A percentile compares a stretch with the other conserved stretches of the same genome.
phyloP scores from a whole-genome alignment of 768 basidiomycete species.

The Lactifluus hygrophoroides region DNA sequence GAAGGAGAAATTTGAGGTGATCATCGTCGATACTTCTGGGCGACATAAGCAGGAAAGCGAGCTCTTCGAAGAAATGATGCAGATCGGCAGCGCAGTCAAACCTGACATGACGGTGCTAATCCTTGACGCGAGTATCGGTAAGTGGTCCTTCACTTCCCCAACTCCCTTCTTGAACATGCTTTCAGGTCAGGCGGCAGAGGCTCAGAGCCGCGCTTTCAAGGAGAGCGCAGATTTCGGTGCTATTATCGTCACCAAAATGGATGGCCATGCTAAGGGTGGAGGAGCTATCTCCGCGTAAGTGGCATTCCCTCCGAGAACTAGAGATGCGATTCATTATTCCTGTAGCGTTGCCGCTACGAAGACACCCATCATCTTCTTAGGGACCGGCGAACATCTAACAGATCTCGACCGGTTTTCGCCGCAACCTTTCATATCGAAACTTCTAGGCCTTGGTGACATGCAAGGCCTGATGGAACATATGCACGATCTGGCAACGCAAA shows the following conservation, averaged over 20 bases:
- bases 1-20: constrained; percentile 96
- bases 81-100: constrained; percentile 87
- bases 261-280: constrained; percentile 98
- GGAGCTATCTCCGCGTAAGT: constrained; percentile 98
- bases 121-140: constrained; percentile 94
- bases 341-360: constrained; percentile 93
- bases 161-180: neutral
- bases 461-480: constrained; percentile 98
- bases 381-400: constrained; percentile 95
- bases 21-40: constrained; percentile 97
- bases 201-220: constrained; percentile 94
- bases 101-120: constrained; percentile 96
- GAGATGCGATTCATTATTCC: constrained; percentile 1
- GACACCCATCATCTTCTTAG: constrained; percentile 97
- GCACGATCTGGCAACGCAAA: constrained; percentile 89
- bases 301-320: neutral
- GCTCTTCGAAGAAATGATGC: constrained; percentile 96
- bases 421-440: constrained; percentile 93
- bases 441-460: constrained; percentile 92
- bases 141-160: constrained; percentile 7
- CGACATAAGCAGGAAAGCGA: constrained; percentile 96
- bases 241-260: constrained; percentile 99
- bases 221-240: constrained; percentile 96
- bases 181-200: constrained; percentile 90
- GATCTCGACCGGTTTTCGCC: constrained; percentile 95